Base-by-base conservation (phyloP, 345 rosid species). In the Populus alba region DNA sequence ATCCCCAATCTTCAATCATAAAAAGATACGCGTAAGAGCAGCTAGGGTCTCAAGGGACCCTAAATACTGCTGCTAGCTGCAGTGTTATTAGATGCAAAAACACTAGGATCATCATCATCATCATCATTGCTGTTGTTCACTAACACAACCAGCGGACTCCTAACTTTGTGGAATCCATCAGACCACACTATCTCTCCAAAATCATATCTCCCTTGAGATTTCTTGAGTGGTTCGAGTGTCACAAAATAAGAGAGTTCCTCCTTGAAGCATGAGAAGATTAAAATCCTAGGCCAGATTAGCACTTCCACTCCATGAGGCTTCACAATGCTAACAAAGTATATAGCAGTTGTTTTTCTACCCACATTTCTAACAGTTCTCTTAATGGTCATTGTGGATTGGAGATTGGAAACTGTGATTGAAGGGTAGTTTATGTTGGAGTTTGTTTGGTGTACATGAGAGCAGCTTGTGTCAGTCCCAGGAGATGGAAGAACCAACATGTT, bases 111-210 rank as follows among this genome's bases (percentile, higher is more conserved):
- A 45, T 47, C 45, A 33, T 33, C 75, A 73, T 61, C 8, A 43
- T 49, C 62, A 35, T n/a, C 35, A 62, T 9, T n/a, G 9, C 6
- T 47, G 70, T 66, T 83, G 75, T 84, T 84, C 47, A 89, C 85
- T n/a, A 69, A 71, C 41, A 89, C 92, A 80, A 84, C 87, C 68
- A 90, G 31, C 10, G 92, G 94, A 79, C 87, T 89, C 80, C 92
- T 82, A n/a, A 92, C 97, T 39, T 47, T 59, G 78, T 90, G 95
- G 77, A 78, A 71, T 8, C 92, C 92, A 63, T 92, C 88, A 0
- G 89, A 83, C 95, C 95, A 91, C 15, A 83, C 82, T 4, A 91
- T 86, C 81, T 92, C 91, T 18, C 95, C 95, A 53, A 90, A 92
- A 66, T 85, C 89, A 66, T 83, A 89, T 77, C 94, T 84, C 68